Evolutionary conservation across 768 basidiomycete species (phyloP).

Genomic region (Podaxis sp.): DNA sequence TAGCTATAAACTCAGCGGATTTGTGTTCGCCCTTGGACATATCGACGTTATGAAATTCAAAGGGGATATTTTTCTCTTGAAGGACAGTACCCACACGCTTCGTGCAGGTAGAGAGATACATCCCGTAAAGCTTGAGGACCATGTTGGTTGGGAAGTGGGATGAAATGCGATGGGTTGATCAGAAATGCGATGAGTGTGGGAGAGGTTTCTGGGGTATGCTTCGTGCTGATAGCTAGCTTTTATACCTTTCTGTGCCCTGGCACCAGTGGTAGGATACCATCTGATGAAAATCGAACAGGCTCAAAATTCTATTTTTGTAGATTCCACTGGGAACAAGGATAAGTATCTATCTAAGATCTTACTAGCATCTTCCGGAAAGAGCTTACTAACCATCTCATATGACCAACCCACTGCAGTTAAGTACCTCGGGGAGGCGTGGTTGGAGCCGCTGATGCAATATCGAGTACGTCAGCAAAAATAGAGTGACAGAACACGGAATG

Average conservation of each 20-base stretch:
- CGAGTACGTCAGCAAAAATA: too few relatives aligned
- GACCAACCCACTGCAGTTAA: neutral
- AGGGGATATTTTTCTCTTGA: conserved; percentile 46
- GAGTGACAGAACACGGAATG: too few relatives aligned
- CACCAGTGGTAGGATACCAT: too few relatives aligned
- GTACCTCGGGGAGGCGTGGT: neutral
- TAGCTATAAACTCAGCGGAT: conserved; percentile 26
- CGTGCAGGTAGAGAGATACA: conserved; percentile 39
- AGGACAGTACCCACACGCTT: conserved; percentile 42
- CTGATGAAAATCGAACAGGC: too few relatives aligned
- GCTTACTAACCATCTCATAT: neutral
- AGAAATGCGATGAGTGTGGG: neutral
- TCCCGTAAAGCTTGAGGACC: conserved; percentile 36
- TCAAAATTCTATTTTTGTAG: too few relatives aligned
- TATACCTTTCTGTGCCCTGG: neutral
- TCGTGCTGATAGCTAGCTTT: neutral
- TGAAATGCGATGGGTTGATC: neutral
- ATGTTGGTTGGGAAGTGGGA: conserved; percentile 18
- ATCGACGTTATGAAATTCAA: conserved; percentile 40
- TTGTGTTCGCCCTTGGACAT: conserved; percentile 38
- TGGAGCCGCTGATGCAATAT: too few relatives aligned
- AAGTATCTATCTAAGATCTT: too few relatives aligned
- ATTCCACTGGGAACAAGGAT: too few relatives aligned
- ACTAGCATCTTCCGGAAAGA: neutral
- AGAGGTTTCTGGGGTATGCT: neutral